Evolutionary conservation across 2,329 filamentous ascomycete genomes (phyloP).

Genomic region (Alternaria sp.): DNA sequence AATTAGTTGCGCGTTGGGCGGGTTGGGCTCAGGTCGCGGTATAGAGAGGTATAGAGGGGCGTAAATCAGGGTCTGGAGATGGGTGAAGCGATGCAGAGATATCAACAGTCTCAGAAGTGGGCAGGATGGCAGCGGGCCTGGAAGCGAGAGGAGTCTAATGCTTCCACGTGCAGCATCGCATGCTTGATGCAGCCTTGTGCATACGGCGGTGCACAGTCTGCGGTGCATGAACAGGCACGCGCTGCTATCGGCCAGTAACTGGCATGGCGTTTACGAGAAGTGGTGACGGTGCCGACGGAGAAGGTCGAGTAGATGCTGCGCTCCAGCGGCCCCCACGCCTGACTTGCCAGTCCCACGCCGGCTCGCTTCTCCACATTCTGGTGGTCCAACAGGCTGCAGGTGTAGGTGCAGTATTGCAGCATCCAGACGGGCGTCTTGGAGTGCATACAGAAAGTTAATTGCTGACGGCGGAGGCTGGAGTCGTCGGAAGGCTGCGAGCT

Average conservation of each 20-base stretch:
- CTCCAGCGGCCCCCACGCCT: constrained; percentile 5
- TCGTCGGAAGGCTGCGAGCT: neutral
- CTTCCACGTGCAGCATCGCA: neutral
- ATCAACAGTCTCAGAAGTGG: neutral
- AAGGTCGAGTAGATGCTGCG: neutral
- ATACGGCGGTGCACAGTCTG: neutral
- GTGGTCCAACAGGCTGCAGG: neutral
- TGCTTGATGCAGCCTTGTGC: constrained; percentile 17
- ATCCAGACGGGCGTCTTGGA: neutral
- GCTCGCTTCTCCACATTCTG: constrained; percentile 23
- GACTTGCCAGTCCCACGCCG: constrained; percentile 14
- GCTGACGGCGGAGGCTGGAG: constrained; percentile 3
- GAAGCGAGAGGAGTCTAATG: neutral
- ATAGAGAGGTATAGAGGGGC: neutral
- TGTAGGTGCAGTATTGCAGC: neutral
- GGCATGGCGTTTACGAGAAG: constrained; percentile 19
- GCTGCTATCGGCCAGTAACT: constrained; percentile 14
- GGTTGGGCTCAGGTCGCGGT: neutral
- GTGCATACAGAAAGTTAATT: neutral
- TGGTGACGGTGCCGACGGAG: constrained; percentile 5
- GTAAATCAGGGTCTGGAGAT: neutral
- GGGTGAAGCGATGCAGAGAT: neutral
- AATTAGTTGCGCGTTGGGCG: constrained; percentile 14
- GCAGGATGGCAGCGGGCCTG: neutral
- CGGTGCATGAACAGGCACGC: constrained; percentile 14